Evolutionary conservation across 192 early-diverging fungal species (phyloP), one percentile per base, ranked within the genome.

Genomic region (Podila horticola): DNA sequence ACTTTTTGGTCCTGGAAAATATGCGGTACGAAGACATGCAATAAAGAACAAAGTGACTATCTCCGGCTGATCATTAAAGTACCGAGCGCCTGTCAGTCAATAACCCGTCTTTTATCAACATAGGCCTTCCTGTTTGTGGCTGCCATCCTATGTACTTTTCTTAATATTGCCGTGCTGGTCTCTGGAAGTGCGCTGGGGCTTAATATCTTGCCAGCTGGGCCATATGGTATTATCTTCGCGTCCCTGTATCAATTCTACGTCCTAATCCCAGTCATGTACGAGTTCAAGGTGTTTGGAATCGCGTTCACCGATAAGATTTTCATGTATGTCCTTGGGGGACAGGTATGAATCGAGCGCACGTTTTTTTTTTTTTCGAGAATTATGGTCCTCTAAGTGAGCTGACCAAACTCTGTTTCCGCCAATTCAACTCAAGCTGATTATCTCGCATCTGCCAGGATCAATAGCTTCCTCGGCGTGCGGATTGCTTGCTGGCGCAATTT

Each of bases 1-100:
- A 28, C 87, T 87, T 24, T 92, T 85, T 82, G 90, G 91, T 33
- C 84, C 84, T 36, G 69, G 84, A 22, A 92, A 92, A 82, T 92
- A 90, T 74, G 84, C 77, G 45, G 90, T 88, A 89, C 60, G 71
- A 17, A 45, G 15, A 45, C 15, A 45, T 45, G 15, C 15, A 15
- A 45, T 17, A 17, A 17, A 17, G 13, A 45, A 45, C 41, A 17
- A 45, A 24, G 48, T n/a, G n/a, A n/a, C n/a, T n/a, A n/a, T n/a
- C n/a, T n/a, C n/a, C n/a, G 15, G 62, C 2, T 2, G 3, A 67
- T 36, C 34, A 7, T 31, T 4, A 31, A 31, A 31, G 36, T 38
- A 0, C 15, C 41, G 41, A 15, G 15, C 41, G 1, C 3, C 13
- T 15, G 41, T 45, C 15, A 2, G 15, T 45, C 41, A 45, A 45